Conservation (phyloP, 768 basidiomycete genomes). For the Pisolithus tinctorius region DNA sequence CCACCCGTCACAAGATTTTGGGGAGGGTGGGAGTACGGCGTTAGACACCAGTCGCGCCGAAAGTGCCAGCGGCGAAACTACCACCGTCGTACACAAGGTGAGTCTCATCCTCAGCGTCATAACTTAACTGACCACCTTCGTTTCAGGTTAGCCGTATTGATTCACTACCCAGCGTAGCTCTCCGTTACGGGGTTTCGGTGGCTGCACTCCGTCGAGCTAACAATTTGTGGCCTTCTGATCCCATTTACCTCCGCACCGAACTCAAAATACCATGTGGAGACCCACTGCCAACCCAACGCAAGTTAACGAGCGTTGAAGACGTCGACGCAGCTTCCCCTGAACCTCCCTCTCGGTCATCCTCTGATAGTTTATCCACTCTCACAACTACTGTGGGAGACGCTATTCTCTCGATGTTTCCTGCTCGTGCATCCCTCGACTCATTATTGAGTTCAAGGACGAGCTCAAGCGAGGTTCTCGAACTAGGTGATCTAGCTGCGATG, state of each 20-base stretch:
- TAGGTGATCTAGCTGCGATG: constrained; percentile 11
- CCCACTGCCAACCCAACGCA: background rate
- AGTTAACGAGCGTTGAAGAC: background rate
- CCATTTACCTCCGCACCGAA: constrained; percentile 68
- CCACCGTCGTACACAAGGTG: constrained; percentile 11
- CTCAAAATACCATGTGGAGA: background rate
- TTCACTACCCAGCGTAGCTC: constrained; percentile 78
- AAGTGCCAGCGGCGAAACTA: background rate
- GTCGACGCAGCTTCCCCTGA: background rate
- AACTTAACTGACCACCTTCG: background rate
- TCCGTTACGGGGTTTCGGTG: constrained; percentile 84
- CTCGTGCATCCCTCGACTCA: constrained; percentile 25
- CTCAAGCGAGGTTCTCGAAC: constrained; percentile 23
- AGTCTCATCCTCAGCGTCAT: background rate
- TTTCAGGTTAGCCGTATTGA: constrained; percentile 64
- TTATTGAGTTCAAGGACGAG: constrained; percentile 19
- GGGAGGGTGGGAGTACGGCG: background rate
- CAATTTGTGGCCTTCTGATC: constrained; percentile 89
- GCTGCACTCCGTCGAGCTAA: constrained; percentile 82
- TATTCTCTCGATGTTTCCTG: constrained; percentile 19
- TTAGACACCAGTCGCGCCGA: background rate
- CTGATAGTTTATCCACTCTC: constrained; percentile 12
- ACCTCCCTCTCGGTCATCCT: constrained; percentile 1
- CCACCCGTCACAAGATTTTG: background rate
- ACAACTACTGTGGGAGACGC: constrained; percentile 12